phyloP scores from a whole-genome alignment of 129 eudicot genomes.

The Ambrosia trifida region DNA sequence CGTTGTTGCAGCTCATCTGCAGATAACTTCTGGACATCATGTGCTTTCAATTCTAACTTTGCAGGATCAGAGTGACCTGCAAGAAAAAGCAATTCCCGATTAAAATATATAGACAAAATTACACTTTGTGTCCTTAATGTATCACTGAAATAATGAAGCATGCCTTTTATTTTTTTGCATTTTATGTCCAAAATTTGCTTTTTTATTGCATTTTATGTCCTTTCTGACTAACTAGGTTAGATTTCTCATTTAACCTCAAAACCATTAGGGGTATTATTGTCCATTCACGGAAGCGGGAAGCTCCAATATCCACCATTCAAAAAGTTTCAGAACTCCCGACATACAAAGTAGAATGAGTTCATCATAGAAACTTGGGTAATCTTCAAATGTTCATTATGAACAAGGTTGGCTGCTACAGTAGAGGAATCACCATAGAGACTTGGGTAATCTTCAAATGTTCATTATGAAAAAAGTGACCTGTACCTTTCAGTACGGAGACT shows the following conservation, averaged over 20 bases:
- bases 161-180: too few species aligned
- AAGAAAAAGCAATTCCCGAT: constrained; percentile 7
- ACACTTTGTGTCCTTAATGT: too few species aligned
- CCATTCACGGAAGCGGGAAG: not conserved
- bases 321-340: not conserved
- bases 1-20: constrained; percentile 66
- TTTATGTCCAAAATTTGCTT: too few species aligned
- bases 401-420: not conserved
- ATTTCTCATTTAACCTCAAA: too few species aligned
- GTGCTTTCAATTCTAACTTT: constrained; percentile 63
- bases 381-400: too few species aligned
- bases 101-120: too few species aligned
- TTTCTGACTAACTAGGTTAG: too few species aligned
- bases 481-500: not conserved
- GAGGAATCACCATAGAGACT: not conserved
- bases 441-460: not conserved
- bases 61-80: constrained; percentile 88
- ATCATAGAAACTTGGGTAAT: not conserved
- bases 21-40: constrained; percentile 56
- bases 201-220: too few species aligned
- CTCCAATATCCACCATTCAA: not conserved
- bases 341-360: not conserved
- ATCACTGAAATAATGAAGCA: too few species aligned
- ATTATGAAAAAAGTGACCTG: not conserved
- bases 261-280: too few species aligned